Conservation (phyloP, 2,329 filamentous ascomycete species). For the Westerdykella aurantiaca region DNA sequence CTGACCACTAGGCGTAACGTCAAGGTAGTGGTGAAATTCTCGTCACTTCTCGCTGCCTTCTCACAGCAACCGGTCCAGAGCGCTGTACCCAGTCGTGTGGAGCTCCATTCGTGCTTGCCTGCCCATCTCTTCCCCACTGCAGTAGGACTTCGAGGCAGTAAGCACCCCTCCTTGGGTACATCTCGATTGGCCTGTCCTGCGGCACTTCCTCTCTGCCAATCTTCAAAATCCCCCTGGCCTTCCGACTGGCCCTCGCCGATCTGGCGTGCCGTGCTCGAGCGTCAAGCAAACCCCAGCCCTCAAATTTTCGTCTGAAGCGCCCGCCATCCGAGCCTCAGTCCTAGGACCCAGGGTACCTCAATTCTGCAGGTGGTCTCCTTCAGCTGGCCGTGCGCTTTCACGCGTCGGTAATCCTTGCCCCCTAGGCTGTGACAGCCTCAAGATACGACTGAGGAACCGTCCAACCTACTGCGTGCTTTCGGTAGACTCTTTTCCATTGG, state of each 20-base stretch:
- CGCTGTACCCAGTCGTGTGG: too few relatives aligned
- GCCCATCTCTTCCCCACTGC: constrained; percentile 15
- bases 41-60: constrained; percentile 3
- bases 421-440: constrained; percentile 7
- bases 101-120: constrained; percentile 11
- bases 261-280: constrained; percentile 13
- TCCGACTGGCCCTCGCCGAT: constrained; percentile 17
- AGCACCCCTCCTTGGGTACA: constrained; percentile 5
- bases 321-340: constrained; percentile 17
- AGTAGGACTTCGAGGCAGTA: constrained; percentile 13
- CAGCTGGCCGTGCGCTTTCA: constrained; percentile 20
- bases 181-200: neutral
- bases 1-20: constrained; percentile 28
- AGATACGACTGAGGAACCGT: neutral
- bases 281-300: constrained; percentile 21
- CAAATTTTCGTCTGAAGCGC: constrained; percentile 17
- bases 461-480: constrained; percentile 18
- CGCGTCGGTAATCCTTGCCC: constrained; percentile 10
- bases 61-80: constrained; percentile 3
- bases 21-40: constrained; percentile 11
- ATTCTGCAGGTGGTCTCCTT: constrained; percentile 22
- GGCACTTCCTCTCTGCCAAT: constrained; percentile 4
- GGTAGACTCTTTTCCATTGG: constrained; percentile 20
- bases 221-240: constrained; percentile 11
- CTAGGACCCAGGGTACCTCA: constrained; percentile 17